Evolutionary conservation across 257 asterid genomes (phyloP).

Genomic region (Cordia subcordata): DNA sequence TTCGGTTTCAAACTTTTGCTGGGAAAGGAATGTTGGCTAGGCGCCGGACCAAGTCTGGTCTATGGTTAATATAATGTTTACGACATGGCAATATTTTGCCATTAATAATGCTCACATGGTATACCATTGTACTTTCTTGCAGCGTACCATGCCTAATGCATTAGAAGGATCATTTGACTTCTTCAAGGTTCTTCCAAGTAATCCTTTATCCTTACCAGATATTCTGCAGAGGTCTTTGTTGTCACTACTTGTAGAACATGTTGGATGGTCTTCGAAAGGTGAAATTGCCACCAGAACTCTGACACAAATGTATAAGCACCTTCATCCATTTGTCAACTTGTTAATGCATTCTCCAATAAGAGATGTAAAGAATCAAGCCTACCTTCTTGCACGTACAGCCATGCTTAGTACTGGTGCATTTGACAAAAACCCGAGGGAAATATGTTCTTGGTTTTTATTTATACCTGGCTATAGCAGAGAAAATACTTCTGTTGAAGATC

Average conservation of each 20-base stretch:
- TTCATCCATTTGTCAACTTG: slow-evolving; percentile 49
- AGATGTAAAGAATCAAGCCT: slow-evolving; percentile 65
- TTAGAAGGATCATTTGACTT: slow-evolving; percentile 72
- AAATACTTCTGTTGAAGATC: slow-evolving; percentile 26
- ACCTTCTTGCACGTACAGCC: slow-evolving; percentile 69
- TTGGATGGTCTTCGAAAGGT: slow-evolving; percentile 42
- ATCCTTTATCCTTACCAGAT: slow-evolving; percentile 57
- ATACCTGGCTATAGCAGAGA: slow-evolving; percentile 61
- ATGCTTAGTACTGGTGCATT: slow-evolving; percentile 93
- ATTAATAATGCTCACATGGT: neutral
- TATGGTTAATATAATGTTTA: too few relatives aligned
- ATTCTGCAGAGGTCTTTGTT: slow-evolving; percentile 54
- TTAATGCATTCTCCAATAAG: slow-evolving; percentile 54
- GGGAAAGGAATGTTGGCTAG: too few relatives aligned
- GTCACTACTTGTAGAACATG: slow-evolving; percentile 41
- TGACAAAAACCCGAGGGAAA: slow-evolving; percentile 64
- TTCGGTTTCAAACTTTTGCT: too few relatives aligned
- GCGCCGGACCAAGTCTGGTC: too few relatives aligned
- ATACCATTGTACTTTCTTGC: slow-evolving; percentile 31
- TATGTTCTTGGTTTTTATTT: slow-evolving; percentile 77
- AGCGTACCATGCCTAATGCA: slow-evolving; percentile 67
- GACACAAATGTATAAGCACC: slow-evolving; percentile 62
- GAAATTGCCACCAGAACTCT: slow-evolving; percentile 41
- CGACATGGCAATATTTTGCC: too few relatives aligned
- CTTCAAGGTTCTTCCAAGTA: slow-evolving; percentile 57